Conservation (phyloP, 352 stramenopile species). For the Blastocystis sp. region DNA sequence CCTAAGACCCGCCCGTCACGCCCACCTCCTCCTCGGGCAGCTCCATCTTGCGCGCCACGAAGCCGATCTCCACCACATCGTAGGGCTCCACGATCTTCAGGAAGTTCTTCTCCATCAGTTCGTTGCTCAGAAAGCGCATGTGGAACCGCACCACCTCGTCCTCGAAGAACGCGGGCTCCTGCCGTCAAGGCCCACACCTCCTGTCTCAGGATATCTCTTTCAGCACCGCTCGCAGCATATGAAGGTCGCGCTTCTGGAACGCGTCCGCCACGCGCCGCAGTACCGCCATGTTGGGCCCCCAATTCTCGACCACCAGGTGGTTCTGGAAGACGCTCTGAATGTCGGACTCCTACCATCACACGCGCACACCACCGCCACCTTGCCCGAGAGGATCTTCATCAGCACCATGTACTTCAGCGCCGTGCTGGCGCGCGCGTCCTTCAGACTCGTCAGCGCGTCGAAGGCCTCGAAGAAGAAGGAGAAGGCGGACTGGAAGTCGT, state of each 20-base stretch:
- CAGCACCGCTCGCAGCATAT: conserved; percentile 80
- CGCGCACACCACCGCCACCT: conserved; percentile 32
- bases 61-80: conserved; percentile 86
- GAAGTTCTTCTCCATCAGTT: conserved; percentile 95
- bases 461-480: conserved; percentile 98
- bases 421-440: conserved; percentile 79
- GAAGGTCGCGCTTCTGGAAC: conserved; percentile 88
- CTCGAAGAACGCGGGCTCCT: conserved; percentile 79
- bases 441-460: conserved; percentile 87
- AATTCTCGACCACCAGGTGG: conserved; percentile 94
- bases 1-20: background rate
- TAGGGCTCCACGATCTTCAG: conserved; percentile 96
- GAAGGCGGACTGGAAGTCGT: conserved; percentile 97
- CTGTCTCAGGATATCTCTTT: conserved; percentile 76
- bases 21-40: conserved; percentile 78
- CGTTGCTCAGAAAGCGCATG: conserved; percentile 91
- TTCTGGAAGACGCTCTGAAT: conserved; percentile 89
- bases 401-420: conserved; percentile 98
- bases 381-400: conserved; percentile 87
- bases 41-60: conserved; percentile 94
- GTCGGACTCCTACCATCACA: conserved; percentile 78
- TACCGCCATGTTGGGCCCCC: conserved; percentile 88
- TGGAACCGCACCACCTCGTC: conserved; percentile 87
- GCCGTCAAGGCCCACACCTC: conserved; percentile 77
- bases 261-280: conserved; percentile 90